Base-by-base conservation (phyloP, 2,329 filamentous ascomycete genomes). In the Talaromyces sp. region DNA sequence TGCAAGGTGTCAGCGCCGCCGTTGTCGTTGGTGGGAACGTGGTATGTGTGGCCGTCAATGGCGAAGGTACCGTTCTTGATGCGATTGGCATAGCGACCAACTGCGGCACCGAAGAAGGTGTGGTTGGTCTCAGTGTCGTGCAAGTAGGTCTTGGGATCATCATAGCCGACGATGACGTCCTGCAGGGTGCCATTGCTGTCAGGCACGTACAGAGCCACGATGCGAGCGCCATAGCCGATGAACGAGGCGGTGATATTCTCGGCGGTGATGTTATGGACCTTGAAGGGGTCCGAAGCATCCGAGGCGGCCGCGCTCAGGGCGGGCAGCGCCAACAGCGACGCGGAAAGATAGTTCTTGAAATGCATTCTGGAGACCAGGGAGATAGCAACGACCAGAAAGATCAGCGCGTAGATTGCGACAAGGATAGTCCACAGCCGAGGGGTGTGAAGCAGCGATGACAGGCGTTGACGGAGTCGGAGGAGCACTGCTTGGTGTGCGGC, bases 11-110 rank as follows among this genome's bases (percentile, higher is more conserved):
- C 76, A 13, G 65, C 63, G n/a, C 81, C 81, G 42, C 67, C 72
- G 53, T 84, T 74, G 66, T 85, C 82, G 65, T 84, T 85, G 54
- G 75, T 72, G 0, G 80, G 76, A 33, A 83, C 77, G 30, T 83
- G 72, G 63, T 80, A 84, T 3, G 71, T 75, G 19, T 73, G 66
- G 22, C 75, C 78, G 58, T 82, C 78, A 61, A 85, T 73, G 25
- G 75, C 74, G 70, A 85, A 85, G 3, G 82, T 84, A 57, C 81
- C 81, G 62, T 84, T 84, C 73, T 80, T 83, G 71, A 83, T 83
- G 44, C 81, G 79, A 67, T 84, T 84, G 61, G 81, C 81, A 71
- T 83, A 84, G 55, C 81, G 77, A 60, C 81, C 81, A 15, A 81
- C 79, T 6, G 80, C 70, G 2, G 80, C 70, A 19, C 79, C 80